Evolutionary conservation across 345 rosid species (phyloP).

Genomic region (Brassica juncea): DNA sequence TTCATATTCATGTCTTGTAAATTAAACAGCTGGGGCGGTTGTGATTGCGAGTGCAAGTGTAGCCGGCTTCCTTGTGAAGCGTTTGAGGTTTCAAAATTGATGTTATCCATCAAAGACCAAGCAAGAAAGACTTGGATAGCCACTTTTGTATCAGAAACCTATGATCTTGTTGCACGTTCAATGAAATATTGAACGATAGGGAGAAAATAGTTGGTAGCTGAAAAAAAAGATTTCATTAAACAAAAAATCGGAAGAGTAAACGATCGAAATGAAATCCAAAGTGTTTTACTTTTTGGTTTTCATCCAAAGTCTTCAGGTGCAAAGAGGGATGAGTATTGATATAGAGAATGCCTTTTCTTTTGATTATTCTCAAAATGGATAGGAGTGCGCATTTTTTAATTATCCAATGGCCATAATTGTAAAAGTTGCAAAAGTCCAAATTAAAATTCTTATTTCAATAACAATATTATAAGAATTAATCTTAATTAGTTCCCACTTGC

Average conservation of each 20-base stretch:
- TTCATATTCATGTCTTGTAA: conserved; percentile 34
- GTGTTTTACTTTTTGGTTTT: conserved; percentile 9
- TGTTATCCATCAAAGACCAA: conserved; percentile 34
- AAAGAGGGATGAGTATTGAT: conserved; percentile 44
- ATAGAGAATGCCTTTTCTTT: conserved; percentile 35
- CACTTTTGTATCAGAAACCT: conserved; percentile 37
- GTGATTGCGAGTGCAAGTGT: conserved; percentile 30
- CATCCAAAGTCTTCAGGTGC: conserved; percentile 52
- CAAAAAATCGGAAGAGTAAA: background rate
- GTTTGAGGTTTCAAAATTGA: conserved; percentile 38
- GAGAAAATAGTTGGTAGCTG: background rate
- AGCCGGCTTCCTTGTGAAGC: conserved; percentile 31
- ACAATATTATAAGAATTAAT: background rate
- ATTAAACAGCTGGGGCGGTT: conserved; percentile 25
- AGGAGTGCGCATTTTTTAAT: conserved; percentile 49
- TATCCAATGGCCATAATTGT: conserved; percentile 40
- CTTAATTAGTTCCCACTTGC: conserved; percentile 26
- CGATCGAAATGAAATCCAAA: conserved; percentile 30
- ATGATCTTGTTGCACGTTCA: conserved; percentile 30
- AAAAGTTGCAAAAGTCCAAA: conserved; percentile 46
- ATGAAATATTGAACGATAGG: conserved; percentile 18
- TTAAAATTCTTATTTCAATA: background rate
- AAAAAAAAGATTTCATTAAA: background rate
- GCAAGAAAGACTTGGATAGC: conserved; percentile 16
- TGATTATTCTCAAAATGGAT: conserved; percentile 56